A percentile compares a stretch with the other conserved stretches of the same genome.
These are phyloP conservation scores for Penicillium paradoxum DNA, from an alignment of 495 filamentous ascomycete genomes.

Conservation along the genomic window DNA sequence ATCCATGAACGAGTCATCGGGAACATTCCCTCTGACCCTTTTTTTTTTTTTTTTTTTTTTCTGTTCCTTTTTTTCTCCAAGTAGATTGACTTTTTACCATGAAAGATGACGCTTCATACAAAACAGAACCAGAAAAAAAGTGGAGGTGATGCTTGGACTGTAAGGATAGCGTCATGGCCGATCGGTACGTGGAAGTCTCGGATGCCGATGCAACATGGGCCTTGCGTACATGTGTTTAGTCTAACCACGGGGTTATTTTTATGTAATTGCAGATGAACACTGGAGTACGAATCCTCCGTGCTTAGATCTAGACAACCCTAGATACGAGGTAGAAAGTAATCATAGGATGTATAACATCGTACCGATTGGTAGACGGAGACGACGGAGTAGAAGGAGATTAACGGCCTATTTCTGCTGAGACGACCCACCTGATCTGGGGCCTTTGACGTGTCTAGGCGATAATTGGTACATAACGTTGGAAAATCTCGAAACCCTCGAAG, in stretches of 20 bases:
- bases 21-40: background rate
- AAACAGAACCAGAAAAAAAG: background rate
- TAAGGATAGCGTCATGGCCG: conserved; percentile 7
- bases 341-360: no score
- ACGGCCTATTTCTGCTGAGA: background rate
- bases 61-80: background rate
- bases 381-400: background rate
- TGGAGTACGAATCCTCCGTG: no score
- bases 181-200: conserved; percentile 7
- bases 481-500: background rate
- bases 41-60: background rate
- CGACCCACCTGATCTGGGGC: background rate
- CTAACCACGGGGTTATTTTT: background rate
- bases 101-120: background rate
- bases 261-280: no score
- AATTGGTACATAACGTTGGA: no score
- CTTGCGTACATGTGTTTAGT: conserved; percentile 3
- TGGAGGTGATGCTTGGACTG: background rate
- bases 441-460: background rate
- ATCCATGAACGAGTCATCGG: conserved; percentile 4
- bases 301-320: no score
- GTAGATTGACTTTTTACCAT: background rate
- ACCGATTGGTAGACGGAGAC: no score
- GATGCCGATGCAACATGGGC: conserved; percentile 8
- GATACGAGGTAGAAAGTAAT: no score